These are phyloP conservation scores for Nicotiana tomentosiformis DNA, from an alignment of 257 asterid species.

Conservation along the genomic window DNA sequence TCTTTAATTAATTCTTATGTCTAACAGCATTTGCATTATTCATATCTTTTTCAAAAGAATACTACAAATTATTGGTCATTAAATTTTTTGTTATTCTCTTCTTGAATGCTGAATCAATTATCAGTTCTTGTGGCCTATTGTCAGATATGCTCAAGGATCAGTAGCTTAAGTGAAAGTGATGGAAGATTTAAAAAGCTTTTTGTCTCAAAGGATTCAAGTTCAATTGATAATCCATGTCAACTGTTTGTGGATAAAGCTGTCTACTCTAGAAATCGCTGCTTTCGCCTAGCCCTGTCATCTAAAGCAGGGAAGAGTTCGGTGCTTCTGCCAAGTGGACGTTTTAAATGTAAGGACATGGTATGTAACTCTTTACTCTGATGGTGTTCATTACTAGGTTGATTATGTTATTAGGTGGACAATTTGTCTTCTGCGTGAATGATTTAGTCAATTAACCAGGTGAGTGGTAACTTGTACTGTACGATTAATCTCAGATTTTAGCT, in stretches of 20 bases:
- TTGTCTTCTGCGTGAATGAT: not conserved
- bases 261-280: constrained; percentile 91
- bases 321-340: constrained; percentile 90
- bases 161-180: constrained; percentile 48
- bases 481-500: not conserved
- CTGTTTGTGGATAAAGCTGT: constrained; percentile 94
- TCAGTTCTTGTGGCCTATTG: constrained; percentile 15
- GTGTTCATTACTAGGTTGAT: constrained; percentile 3
- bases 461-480: not conserved
- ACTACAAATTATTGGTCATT: not conserved
- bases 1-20: not conserved
- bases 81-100: constrained; percentile 1
- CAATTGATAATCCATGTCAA: constrained; percentile 36
- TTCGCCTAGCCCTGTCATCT: constrained; percentile 85
- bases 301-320: constrained; percentile 84
- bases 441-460: not conserved
- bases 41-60: constrained; percentile 9
- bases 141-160: constrained; percentile 80
- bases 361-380: constrained; percentile 16
- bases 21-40: not conserved
- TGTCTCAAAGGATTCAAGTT: constrained; percentile 57
- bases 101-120: not conserved
- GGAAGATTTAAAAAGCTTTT: constrained; percentile 51
- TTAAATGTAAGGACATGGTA: constrained; percentile 83
- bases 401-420: not conserved